Evolutionary conservation across 2,329 filamentous ascomycete species (phyloP).

Genomic region (Tricladium varicosporioides): DNA sequence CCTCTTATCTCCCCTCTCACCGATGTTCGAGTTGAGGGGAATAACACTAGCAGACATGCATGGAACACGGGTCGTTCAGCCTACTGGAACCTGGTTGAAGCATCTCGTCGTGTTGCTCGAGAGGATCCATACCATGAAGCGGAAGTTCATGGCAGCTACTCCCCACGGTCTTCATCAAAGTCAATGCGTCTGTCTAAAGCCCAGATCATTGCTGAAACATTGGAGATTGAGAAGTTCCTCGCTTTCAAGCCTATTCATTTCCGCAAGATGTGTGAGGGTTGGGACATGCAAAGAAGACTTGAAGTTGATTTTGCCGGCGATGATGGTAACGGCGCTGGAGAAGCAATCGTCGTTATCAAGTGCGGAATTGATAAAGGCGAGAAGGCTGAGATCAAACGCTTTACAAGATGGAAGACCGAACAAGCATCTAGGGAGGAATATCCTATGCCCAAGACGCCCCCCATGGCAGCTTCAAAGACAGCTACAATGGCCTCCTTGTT

Average conservation of each 20-base stretch:
- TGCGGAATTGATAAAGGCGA: slow-evolving; percentile 50
- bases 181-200: slow-evolving; percentile 68
- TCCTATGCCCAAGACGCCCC: slow-evolving; percentile 31
- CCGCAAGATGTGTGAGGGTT: slow-evolving; percentile 72
- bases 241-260: slow-evolving; percentile 74
- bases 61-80: slow-evolving; percentile 79
- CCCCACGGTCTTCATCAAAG: slow-evolving; percentile 74
- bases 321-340: slow-evolving; percentile 72
- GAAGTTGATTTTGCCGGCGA: slow-evolving; percentile 88
- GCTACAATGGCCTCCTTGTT: slow-evolving; percentile 33
- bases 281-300: slow-evolving; percentile 86
- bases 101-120: slow-evolving; percentile 68
- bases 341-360: slow-evolving; percentile 71
- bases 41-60: slow-evolving; percentile 63
- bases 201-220: slow-evolving; percentile 73
- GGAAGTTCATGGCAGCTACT: slow-evolving; percentile 70
- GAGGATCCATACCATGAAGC: slow-evolving; percentile 72
- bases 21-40: slow-evolving; percentile 41
- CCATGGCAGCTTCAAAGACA: slow-evolving; percentile 18
- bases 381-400: slow-evolving; percentile 52
- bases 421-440: slow-evolving; percentile 32
- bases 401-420: slow-evolving; percentile 48
- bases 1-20: slow-evolving; percentile 57
- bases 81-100: slow-evolving; percentile 78
- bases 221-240: slow-evolving; percentile 77